phyloP scores from a whole-genome alignment of 306 rosid genomes.

The Sphenostylis stenocarpa region DNA sequence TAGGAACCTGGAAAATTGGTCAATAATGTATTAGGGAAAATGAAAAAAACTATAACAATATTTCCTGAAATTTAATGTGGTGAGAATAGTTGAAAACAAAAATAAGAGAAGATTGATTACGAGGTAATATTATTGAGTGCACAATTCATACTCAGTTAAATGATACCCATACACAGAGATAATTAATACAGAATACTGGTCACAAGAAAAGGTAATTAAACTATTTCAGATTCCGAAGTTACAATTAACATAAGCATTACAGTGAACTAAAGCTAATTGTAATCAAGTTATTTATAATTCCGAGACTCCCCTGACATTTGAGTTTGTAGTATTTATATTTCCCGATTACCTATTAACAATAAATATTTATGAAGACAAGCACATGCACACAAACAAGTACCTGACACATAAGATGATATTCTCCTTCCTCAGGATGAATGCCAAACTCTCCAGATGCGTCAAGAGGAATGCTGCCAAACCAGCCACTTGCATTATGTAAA shows the following conservation, averaged over 20 bases:
- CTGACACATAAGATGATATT: slow-evolving; percentile 95
- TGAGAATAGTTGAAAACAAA: background rate
- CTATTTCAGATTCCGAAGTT: background rate
- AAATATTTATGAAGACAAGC: background rate
- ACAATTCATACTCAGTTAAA: background rate
- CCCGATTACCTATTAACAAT: background rate
- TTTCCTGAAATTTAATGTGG: slow-evolving; percentile 1
- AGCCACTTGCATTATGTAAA: slow-evolving; percentile 87
- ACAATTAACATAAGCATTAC: background rate
- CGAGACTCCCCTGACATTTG: background rate
- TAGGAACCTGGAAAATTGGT: slow-evolving; percentile 68
- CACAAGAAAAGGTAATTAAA: background rate
- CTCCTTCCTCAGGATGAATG: slow-evolving; percentile 93
- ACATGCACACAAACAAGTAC: slow-evolving; percentile 35
- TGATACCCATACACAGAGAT: background rate
- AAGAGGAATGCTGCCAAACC: slow-evolving; percentile 86
- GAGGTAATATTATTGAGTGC: background rate
- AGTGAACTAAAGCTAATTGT: background rate
- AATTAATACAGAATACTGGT: background rate
- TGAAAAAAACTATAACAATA: slow-evolving; percentile 10
- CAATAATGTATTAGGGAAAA: slow-evolving; percentile 33
- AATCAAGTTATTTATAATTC: background rate
- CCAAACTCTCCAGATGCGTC: slow-evolving; percentile 99
- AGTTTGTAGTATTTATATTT: too few species aligned
- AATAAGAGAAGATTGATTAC: background rate